These are phyloP conservation scores for Gossypium anomalum DNA, from an alignment of 345 rosid species.

Conservation along the genomic window DNA sequence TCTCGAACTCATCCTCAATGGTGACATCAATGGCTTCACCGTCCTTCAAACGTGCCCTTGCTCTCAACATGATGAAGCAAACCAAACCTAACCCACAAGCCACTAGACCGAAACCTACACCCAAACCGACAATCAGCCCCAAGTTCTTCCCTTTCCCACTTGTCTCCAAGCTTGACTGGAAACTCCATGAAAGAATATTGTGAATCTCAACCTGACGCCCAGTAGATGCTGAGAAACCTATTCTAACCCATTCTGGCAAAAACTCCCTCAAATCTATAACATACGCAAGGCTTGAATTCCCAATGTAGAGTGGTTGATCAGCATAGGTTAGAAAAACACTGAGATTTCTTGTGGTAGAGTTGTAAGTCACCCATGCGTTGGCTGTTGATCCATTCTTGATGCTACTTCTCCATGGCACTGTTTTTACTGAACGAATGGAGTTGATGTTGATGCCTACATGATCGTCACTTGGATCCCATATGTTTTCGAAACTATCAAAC, in stretches of 20 bases:
- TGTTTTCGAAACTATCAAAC: constrained; percentile 35
- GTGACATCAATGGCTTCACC: constrained; percentile 16
- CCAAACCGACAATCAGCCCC: constrained; percentile 21
- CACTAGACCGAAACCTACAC: constrained; percentile 19
- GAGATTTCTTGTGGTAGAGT: constrained; percentile 40
- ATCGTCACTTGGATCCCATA: constrained; percentile 40
- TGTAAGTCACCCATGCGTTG: constrained; percentile 49
- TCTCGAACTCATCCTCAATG: constrained; percentile 39
- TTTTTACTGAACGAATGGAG: constrained; percentile 34
- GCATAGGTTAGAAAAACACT: constrained; percentile 45
- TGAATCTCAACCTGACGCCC: constrained; percentile 34
- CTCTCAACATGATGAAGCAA: constrained; percentile 24
- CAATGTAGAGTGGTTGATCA: constrained; percentile 24
- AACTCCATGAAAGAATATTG: constrained; percentile 36
- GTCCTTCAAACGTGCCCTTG: constrained; percentile 3
- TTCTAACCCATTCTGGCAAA: constrained; percentile 35
- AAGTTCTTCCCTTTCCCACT: background rate
- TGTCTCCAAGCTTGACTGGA: constrained; percentile 29
- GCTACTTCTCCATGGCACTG: constrained; percentile 31
- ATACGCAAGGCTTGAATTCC: constrained; percentile 33
- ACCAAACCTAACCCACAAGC: constrained; percentile 16
- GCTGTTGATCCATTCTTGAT: constrained; percentile 32
- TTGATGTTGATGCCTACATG: constrained; percentile 53
- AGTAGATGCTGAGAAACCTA: constrained; percentile 52
- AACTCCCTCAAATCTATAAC: constrained; percentile 30